Percentiles rank a stretch among this genome's conserved stretches.
Conservation (phyloP, 139 green algal species). For the Coccomyxa sp. region DNA sequence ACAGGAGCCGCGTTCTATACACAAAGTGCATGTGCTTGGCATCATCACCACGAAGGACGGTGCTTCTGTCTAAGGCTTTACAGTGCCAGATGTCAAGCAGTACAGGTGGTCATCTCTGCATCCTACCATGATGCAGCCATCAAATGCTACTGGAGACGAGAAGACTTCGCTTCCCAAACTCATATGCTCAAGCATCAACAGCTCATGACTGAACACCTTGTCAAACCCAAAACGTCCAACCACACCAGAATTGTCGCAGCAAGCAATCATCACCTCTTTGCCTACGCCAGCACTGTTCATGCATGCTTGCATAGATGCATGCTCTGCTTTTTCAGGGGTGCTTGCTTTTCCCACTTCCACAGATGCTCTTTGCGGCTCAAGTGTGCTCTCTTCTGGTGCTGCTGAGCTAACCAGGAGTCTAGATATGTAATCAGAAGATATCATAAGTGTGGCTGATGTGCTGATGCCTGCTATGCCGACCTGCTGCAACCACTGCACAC, state of each 20-base stretch:
- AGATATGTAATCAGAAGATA: too few species aligned
- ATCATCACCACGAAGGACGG: too few species aligned
- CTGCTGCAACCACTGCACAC: not conserved
- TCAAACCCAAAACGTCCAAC: not conserved
- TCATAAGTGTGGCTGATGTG: not conserved
- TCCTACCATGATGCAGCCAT: slow-evolving; percentile 4
- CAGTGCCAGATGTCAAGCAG: slow-evolving; percentile 10
- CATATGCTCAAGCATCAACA: not conserved
- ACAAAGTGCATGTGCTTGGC: too few species aligned
- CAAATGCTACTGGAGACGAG: slow-evolving; percentile 17
- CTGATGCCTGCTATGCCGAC: not conserved
- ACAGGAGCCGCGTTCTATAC: too few species aligned
- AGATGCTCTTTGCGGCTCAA: too few species aligned
- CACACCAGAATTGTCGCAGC: not conserved
- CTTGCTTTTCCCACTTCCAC: too few species aligned
- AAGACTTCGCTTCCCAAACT: slow-evolving; percentile 15
- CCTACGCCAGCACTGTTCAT: not conserved
- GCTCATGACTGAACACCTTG: not conserved
- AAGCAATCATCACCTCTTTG: too few species aligned
- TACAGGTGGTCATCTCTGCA: slow-evolving; percentile 46
- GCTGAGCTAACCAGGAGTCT: too few species aligned
- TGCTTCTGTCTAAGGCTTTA: too few species aligned
- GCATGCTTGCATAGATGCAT: not conserved
- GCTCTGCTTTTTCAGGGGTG: not conserved
- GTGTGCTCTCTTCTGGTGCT: too few species aligned